Percentiles rank a stretch among this genome's conserved stretches.
Conservation (phyloP, 1,284 basidiomycete genomes). For the Heterobasidion occidentale region DNA sequence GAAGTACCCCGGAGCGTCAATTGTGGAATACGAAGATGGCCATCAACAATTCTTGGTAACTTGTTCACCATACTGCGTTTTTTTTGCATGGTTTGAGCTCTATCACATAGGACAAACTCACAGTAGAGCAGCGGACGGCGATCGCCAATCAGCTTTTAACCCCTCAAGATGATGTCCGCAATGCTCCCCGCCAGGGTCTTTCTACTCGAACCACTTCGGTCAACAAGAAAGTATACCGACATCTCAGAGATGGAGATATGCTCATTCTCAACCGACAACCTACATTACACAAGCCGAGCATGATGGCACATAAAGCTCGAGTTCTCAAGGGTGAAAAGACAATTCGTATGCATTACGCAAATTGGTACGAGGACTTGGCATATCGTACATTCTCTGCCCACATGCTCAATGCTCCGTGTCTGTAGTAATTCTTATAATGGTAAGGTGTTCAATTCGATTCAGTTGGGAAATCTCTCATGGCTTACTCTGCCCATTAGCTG, state of each 20-base stretch:
- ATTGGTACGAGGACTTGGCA: conserved; percentile 61
- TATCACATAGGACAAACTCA: conserved; percentile 66
- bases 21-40: conserved; percentile 96
- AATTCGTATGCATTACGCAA: conserved; percentile 99
- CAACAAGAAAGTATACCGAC: conserved; percentile 98
- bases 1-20: conserved; percentile 87
- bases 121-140: conserved; percentile 85
- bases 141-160: conserved; percentile 97
- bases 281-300: conserved; percentile 98
- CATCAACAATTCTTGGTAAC: conserved; percentile 72
- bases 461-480: conserved; percentile 4
- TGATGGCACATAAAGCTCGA: conserved; percentile 98
- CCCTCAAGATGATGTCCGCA: conserved; percentile 69
- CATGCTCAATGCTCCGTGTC: not conserved
- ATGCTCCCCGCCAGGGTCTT: conserved; percentile 46
- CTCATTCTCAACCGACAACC: conserved; percentile 97
- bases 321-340: conserved; percentile 96
- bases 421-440: conserved; percentile 94
- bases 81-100: not conserved
- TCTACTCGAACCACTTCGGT: conserved; percentile 66
- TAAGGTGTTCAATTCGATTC: conserved; percentile 18
- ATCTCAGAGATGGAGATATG: conserved; percentile 93
- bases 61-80: not conserved
- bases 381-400: not conserved
- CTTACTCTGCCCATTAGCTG: conserved; percentile 48